These are phyloP conservation scores for Vigna mungo DNA, from an alignment of 306 rosid species.

Conservation along the genomic window DNA sequence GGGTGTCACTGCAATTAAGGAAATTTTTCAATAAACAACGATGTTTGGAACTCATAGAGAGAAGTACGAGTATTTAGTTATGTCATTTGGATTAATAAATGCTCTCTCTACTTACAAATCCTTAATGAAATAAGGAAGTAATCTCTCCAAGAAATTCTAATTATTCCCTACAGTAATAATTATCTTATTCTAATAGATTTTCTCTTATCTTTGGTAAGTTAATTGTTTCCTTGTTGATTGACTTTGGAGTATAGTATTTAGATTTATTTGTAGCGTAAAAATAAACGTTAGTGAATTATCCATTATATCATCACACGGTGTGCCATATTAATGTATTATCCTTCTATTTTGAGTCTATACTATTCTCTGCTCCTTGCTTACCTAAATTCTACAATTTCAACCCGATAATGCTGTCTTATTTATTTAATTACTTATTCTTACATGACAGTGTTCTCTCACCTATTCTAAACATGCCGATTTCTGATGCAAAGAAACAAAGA, in stretches of 20 bases:
- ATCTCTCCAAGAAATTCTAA: not conserved
- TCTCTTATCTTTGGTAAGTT: not conserved
- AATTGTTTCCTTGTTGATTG: slow-evolving; percentile 12
- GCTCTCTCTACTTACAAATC: not conserved
- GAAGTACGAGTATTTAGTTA: not conserved
- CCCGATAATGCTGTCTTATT: slow-evolving; percentile 30
- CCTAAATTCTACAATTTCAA: slow-evolving; percentile 13
- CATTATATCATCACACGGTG: not conserved
- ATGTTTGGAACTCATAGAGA: not conserved
- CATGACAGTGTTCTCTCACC: slow-evolving; percentile 93
- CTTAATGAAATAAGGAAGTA: not conserved
- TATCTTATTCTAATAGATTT: slow-evolving; percentile 7
- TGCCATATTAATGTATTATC: not conserved
- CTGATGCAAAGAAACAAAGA: slow-evolving; percentile 95
- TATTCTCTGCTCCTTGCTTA: not conserved
- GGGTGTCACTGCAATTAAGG: too few relatives aligned
- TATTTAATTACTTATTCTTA: slow-evolving; percentile 36
- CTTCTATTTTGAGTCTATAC: slow-evolving; percentile 14
- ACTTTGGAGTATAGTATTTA: slow-evolving; percentile 20
- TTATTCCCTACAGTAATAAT: not conserved
- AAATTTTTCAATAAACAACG: not conserved
- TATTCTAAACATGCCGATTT: slow-evolving; percentile 92
- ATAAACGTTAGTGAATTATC: not conserved
- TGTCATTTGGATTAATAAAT: not conserved
- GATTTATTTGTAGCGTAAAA: not conserved